These are phyloP conservation scores for Prototheca stagnorum DNA, from an alignment of 163 green algal genomes.

Conservation along the genomic window DNA sequence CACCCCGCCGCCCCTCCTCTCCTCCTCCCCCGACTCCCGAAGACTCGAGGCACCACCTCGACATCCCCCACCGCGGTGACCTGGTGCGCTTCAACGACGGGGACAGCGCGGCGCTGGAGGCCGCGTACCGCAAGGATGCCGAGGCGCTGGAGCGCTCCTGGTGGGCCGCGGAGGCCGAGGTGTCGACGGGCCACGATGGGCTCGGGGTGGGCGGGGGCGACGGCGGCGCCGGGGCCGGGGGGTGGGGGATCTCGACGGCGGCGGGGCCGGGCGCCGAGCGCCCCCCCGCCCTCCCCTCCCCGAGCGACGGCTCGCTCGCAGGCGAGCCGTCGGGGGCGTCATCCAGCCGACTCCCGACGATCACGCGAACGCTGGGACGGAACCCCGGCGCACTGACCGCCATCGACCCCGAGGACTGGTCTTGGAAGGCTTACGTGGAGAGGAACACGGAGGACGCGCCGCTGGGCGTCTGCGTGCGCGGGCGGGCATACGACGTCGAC, in stretches of 20 bases:
- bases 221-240: not conserved
- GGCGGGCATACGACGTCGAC: conserved; percentile 33
- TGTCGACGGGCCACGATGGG: conserved; percentile 1
- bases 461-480: conserved; percentile 18
- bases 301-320: too few relatives aligned
- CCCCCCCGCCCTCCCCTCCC: not conserved
- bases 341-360: too few relatives aligned
- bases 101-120: conserved; percentile 25
- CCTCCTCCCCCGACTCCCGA: not conserved
- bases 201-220: not conserved
- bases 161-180: conserved; percentile 35
- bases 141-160: conserved; percentile 19
- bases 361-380: too few relatives aligned
- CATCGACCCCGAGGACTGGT: too few relatives aligned
- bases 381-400: too few relatives aligned
- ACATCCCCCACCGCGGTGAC: conserved; percentile 22
- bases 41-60: conserved; percentile 1
- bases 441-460: not conserved
- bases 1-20: not conserved
- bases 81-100: conserved; percentile 25
- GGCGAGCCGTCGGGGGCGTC: too few relatives aligned
- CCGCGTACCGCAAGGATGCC: conserved; percentile 11
- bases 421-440: not conserved
- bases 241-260: not conserved
- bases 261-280: not conserved